Conservation (phyloP, 192 early-diverging fungal species). For the Backusella morwellensis region DNA sequence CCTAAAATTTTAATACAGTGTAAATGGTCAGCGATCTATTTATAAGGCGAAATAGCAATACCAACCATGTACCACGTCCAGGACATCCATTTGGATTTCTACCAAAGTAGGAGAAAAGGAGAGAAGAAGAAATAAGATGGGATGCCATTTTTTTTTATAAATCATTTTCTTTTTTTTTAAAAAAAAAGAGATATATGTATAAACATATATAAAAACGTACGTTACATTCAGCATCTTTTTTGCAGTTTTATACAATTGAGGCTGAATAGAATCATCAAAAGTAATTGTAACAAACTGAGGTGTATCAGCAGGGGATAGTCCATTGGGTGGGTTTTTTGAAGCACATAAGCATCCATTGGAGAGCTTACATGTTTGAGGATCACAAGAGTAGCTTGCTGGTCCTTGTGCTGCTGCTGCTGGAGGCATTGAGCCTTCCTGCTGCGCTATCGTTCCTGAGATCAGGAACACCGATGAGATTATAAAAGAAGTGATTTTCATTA, state of each 20-base stretch:
- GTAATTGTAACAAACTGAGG: conserved; percentile 56
- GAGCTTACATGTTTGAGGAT: conserved; percentile 38
- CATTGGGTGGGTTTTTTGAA: conserved; percentile 42
- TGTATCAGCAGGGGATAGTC: conserved; percentile 36
- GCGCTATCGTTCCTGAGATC: not conserved
- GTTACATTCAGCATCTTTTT: conserved; percentile 14
- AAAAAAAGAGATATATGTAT: not conserved
- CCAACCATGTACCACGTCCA: conserved; percentile 47
- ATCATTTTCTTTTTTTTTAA: not conserved
- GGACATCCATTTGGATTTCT: conserved; percentile 59
- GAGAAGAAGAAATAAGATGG: not conserved
- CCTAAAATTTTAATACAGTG: conserved; percentile 30
- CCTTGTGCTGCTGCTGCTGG: not conserved
- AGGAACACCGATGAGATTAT: not conserved
- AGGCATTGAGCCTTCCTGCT: conserved; percentile 13
- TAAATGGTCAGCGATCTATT: not conserved
- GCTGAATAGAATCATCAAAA: conserved; percentile 59
- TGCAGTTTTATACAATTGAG: conserved; percentile 14
- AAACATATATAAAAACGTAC: conserved; percentile 11
- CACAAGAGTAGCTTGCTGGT: conserved; percentile 28
- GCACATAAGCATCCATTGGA: conserved; percentile 46
- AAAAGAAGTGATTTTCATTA: not conserved
- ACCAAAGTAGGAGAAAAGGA: conserved; percentile 1
- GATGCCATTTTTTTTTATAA: not conserved
- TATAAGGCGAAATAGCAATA: not conserved